These are phyloP conservation scores for Arachis monticola DNA, from an alignment of 331 rosid genomes.

Conservation along the genomic window DNA sequence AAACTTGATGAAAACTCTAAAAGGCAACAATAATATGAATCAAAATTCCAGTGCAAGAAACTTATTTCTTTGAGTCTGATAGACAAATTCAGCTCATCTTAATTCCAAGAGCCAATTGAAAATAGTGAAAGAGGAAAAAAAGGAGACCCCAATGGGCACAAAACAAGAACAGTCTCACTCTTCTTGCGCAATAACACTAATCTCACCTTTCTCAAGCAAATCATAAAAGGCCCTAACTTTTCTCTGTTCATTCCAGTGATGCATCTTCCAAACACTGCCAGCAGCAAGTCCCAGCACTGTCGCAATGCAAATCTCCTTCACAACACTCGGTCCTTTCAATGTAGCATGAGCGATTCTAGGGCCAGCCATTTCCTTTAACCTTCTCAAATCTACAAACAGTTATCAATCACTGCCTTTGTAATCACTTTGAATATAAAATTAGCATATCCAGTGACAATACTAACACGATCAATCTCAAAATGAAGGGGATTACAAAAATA, in stretches of 20 bases:
- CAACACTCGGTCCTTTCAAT: conserved; percentile 83
- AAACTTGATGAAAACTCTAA: conserved; percentile 19
- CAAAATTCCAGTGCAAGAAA: conserved; percentile 33
- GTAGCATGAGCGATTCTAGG: conserved; percentile 78
- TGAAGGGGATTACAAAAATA: neutral
- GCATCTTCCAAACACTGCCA: conserved; percentile 83
- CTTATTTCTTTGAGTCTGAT: conserved; percentile 42
- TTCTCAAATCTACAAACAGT: conserved; percentile 40
- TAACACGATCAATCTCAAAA: neutral
- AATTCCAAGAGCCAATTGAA: conserved; percentile 34
- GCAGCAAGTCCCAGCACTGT: conserved; percentile 61
- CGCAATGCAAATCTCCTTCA: conserved; percentile 73
- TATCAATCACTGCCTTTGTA: neutral
- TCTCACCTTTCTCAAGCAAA: conserved; percentile 82
- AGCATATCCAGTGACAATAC: no score
- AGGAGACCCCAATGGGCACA: conserved; percentile 10
- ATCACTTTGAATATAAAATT: neutral
- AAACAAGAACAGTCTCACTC: conserved; percentile 42
- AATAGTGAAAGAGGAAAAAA: conserved; percentile 1
- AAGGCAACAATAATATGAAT: conserved; percentile 25
- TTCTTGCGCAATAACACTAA: conserved; percentile 66
- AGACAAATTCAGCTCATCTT: conserved; percentile 40
- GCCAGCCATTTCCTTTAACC: conserved; percentile 61
- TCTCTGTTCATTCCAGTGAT: conserved; percentile 92
- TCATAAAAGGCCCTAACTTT: conserved; percentile 68